Percentiles rank a stretch among this genome's conserved stretches.
Evolutionary conservation across 345 rosid genomes (phyloP).

Genomic region (Pistacia vera): DNA sequence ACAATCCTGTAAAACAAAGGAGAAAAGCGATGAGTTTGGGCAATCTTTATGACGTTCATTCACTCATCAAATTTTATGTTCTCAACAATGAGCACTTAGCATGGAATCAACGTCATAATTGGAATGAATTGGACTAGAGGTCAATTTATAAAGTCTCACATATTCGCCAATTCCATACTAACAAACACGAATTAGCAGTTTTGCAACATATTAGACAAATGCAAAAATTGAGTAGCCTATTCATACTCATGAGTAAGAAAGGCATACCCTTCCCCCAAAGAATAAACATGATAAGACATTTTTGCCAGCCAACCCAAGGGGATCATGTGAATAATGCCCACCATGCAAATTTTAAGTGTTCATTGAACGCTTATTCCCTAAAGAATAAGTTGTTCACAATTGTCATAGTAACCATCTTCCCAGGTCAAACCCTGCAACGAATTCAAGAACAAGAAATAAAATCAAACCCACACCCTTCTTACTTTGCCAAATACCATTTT

Average conservation of each 20-base stretch:
- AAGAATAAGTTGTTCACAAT: slow-evolving; percentile 41
- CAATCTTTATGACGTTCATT: neutral
- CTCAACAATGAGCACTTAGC: neutral
- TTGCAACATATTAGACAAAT: slow-evolving; percentile 10
- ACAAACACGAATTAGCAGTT: neutral
- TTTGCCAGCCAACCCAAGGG: slow-evolving; percentile 78
- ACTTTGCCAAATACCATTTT: neutral
- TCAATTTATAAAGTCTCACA: neutral
- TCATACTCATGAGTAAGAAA: slow-evolving; percentile 11
- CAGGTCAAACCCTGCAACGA: slow-evolving; percentile 77
- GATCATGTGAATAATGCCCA: slow-evolving; percentile 47
- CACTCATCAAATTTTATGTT: neutral
- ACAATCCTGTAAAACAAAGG: slow-evolving; percentile 61
- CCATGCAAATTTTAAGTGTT: too few species aligned
- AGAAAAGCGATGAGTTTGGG: neutral
- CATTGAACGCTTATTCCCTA: slow-evolving; percentile 44
- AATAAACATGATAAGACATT: slow-evolving; percentile 85
- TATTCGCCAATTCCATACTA: neutral
- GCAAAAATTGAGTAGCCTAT: neutral
- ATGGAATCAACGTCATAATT: neutral
- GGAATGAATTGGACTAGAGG: neutral
- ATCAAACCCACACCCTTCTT: neutral
- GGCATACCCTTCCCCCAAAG: slow-evolving; percentile 91
- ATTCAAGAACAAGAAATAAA: neutral
- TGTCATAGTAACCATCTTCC: slow-evolving; percentile 85